Evolutionary conservation across 2,329 filamentous ascomycete species (phyloP).

Genomic region (Diplodia intermedia): DNA sequence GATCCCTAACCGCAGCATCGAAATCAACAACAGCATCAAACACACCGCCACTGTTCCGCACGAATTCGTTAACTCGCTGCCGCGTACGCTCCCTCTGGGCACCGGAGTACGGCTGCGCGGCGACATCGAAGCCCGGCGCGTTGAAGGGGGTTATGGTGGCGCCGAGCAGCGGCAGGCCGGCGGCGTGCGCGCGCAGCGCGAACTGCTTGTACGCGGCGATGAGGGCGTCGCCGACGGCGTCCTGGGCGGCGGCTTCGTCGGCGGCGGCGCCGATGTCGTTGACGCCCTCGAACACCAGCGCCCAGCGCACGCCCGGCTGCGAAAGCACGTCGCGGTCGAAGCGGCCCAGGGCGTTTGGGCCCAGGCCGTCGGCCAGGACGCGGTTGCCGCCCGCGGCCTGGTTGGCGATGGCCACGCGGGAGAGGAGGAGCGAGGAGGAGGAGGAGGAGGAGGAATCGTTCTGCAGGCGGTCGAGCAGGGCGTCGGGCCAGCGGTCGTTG

Average conservation of each 20-base stretch:
- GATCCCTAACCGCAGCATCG: slow-evolving; percentile 62
- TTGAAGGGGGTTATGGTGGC: slow-evolving; percentile 72
- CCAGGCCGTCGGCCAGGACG: slow-evolving; percentile 64
- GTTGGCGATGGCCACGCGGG: slow-evolving; percentile 65
- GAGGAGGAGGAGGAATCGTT: slow-evolving; percentile 33
- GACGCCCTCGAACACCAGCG: slow-evolving; percentile 72
- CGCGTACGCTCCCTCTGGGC: slow-evolving; percentile 62
- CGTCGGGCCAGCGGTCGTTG: slow-evolving; percentile 60
- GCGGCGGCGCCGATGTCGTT: slow-evolving; percentile 69
- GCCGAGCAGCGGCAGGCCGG: slow-evolving; percentile 64
- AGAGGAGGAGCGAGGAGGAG: slow-evolving; percentile 50
- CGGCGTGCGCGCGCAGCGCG: slow-evolving; percentile 59
- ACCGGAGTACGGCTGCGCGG: slow-evolving; percentile 59
- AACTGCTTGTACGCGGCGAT: slow-evolving; percentile 67
- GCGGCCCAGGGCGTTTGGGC: slow-evolving; percentile 66
- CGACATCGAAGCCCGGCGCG: slow-evolving; percentile 47
- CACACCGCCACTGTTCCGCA: slow-evolving; percentile 60
- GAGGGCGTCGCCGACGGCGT: slow-evolving; percentile 57
- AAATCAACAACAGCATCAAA: slow-evolving; percentile 71
- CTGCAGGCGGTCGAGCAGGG: slow-evolving; percentile 32
- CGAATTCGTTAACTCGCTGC: slow-evolving; percentile 66
- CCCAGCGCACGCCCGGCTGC: slow-evolving; percentile 64
- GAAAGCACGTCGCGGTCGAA: slow-evolving; percentile 70
- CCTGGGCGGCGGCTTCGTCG: slow-evolving; percentile 55
- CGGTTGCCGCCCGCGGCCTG: slow-evolving; percentile 74